Percentiles rank a stretch among this genome's conserved stretches.
Conservation (phyloP, 345 rosid species). For the Nephelium lappaceum region DNA sequence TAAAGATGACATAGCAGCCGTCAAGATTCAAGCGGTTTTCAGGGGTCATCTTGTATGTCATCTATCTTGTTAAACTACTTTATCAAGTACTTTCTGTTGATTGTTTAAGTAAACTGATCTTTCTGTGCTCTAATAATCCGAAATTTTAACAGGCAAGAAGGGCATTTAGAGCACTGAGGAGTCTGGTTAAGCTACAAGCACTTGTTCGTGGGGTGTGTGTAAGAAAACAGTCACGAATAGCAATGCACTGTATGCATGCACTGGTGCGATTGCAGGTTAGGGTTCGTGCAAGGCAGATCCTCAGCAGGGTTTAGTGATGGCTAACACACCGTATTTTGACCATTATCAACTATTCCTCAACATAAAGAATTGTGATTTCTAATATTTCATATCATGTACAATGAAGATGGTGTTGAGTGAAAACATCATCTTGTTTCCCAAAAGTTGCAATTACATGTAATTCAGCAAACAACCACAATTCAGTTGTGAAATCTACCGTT, state of each 20-base stretch:
- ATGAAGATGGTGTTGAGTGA: not conserved
- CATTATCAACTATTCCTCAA: not conserved
- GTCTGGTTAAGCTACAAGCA: conserved; percentile 87
- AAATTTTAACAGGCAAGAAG: conserved; percentile 54
- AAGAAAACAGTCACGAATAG: conserved; percentile 65
- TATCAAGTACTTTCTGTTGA: not conserved
- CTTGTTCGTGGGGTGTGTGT: conserved; percentile 65
- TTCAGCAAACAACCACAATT: not conserved
- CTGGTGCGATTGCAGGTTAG: conserved; percentile 79
- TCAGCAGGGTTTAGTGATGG: conserved; percentile 26
- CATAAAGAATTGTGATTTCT: not conserved
- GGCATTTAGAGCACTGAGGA: conserved; percentile 73
- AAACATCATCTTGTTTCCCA: not conserved
- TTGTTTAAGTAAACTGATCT: not conserved
- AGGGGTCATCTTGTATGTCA: conserved; percentile 76
- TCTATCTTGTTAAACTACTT: not conserved
- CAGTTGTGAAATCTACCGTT: not conserved
- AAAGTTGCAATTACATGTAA: not conserved
- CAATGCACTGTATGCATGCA: conserved; percentile 76
- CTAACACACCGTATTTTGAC: not conserved
- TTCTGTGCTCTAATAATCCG: not conserved
- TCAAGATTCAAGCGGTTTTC: conserved; percentile 76
- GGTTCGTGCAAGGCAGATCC: conserved; percentile 72
- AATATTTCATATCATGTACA: not conserved
- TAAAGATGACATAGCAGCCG: conserved; percentile 58